Evolutionary conservation across 306 rosid species (phyloP).

Genomic region (Pterocarpus macrocarpus): DNA sequence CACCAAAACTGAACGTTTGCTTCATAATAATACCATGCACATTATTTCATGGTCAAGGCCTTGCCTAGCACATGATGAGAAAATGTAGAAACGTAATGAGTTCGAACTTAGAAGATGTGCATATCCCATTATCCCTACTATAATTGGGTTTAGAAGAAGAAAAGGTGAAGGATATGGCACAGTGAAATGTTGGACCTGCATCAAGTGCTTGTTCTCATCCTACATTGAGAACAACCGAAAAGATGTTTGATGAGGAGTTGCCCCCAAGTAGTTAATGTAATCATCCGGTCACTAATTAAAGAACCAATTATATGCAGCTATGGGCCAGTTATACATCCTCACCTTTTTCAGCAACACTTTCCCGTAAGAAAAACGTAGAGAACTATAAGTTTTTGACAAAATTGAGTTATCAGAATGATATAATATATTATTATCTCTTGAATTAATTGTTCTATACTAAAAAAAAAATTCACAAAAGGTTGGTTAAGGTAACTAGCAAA

Average conservation of each 20-base stretch:
- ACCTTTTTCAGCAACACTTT: no score
- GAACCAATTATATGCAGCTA: constrained; percentile 30
- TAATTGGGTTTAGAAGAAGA: constrained; percentile 36
- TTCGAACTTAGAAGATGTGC: constrained; percentile 5
- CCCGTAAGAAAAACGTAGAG: no score
- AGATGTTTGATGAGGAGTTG: constrained; percentile 15
- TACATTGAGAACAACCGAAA: constrained; percentile 5
- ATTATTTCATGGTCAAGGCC: not conserved
- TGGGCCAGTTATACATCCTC: not conserved
- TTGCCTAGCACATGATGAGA: constrained; percentile 18
- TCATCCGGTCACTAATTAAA: constrained; percentile 10
- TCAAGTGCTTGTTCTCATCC: constrained; percentile 31
- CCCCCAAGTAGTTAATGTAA: constrained; percentile 41
- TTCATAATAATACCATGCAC: not conserved
- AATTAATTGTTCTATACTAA: no score
- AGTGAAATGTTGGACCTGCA: constrained; percentile 33
- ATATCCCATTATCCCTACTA: not conserved
- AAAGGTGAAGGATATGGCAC: not conserved
- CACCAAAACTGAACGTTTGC: constrained; percentile 4
- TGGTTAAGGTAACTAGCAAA: no score
- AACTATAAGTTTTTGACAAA: no score
- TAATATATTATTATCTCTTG: no score
- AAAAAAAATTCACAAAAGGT: no score
- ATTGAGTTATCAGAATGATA: no score
- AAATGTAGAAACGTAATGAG: constrained; percentile 11